Percentiles rank a stretch among this genome's conserved stretches.
These are phyloP conservation scores for Leccinum barrowsii DNA, from an alignment of 768 basidiomycete species.

Conservation along the genomic window DNA sequence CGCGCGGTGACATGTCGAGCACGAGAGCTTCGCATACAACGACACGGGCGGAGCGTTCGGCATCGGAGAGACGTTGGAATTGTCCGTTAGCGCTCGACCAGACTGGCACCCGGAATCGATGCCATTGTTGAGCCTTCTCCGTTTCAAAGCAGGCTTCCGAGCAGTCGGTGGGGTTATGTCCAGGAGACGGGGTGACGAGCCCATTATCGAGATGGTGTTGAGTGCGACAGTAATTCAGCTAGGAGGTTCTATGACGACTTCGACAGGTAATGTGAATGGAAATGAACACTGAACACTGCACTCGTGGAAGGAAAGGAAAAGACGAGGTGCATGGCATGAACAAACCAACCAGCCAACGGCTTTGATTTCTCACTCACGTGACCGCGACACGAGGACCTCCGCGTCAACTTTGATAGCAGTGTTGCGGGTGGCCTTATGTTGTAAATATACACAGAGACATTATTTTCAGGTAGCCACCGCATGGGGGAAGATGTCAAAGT, in stretches of 20 bases:
- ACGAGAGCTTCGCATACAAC: constrained; percentile 17
- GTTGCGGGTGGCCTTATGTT: no score
- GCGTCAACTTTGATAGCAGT: background rate
- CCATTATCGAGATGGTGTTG: constrained; percentile 11
- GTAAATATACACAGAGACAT: no score
- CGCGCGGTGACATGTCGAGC: constrained; percentile 30
- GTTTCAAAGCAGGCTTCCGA: constrained; percentile 23
- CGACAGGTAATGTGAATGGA: background rate
- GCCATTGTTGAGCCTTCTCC: constrained; percentile 23
- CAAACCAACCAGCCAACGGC: background rate
- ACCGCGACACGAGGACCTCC: constrained; percentile 20
- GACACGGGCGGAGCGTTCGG: constrained; percentile 1
- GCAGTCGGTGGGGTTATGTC: constrained; percentile 7
- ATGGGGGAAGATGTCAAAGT: background rate
- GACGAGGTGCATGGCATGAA: background rate
- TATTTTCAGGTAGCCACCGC: background rate
- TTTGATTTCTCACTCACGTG: constrained; percentile 29
- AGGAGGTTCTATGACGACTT: background rate
- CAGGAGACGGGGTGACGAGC: constrained; percentile 12
- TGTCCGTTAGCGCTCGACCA: constrained; percentile 16
- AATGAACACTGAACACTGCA: background rate
- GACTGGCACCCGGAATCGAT: constrained; percentile 14
- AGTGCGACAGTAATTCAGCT: background rate
- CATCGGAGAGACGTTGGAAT: constrained; percentile 15
- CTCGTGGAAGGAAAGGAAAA: background rate